A percentile compares a stretch with the other conserved stretches of the same genome.
Evolutionary conservation across 306 rosid species (phyloP).

Genomic region (Corylus heterophylla): DNA sequence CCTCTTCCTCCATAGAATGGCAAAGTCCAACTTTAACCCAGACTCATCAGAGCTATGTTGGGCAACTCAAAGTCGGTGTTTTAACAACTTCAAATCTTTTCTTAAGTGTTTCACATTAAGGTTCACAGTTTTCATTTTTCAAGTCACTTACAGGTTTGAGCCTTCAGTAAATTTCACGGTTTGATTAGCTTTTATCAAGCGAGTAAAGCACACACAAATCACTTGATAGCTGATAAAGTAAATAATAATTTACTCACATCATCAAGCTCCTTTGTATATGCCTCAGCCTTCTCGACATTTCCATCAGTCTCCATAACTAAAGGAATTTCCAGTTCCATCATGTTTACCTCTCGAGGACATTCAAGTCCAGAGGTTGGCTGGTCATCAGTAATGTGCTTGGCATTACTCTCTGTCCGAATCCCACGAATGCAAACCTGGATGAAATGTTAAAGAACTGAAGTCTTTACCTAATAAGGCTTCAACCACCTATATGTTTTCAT

Average conservation of each 20-base stretch:
- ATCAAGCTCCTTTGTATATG: constrained; percentile 79
- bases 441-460: constrained; percentile 11
- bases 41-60: background rate
- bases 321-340: constrained; percentile 55
- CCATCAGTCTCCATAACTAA: constrained; percentile 54
- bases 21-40: background rate
- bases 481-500: constrained; percentile 6
- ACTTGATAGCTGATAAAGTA: constrained; percentile 14
- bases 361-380: constrained; percentile 36
- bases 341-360: constrained; percentile 40
- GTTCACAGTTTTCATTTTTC: background rate
- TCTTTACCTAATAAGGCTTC: constrained; percentile 9
- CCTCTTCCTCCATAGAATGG: background rate
- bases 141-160: background rate
- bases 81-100: background rate
- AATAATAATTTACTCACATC: constrained; percentile 56
- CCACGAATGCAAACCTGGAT: constrained; percentile 26
- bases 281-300: constrained; percentile 82
- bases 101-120: background rate
- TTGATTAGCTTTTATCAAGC: constrained; percentile 6
- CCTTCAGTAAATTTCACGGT: background rate
- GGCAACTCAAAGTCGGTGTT: background rate
- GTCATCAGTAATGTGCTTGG: constrained; percentile 28
- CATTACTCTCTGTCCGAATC: constrained; percentile 41
- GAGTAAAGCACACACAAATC: constrained; percentile 1